Conservation (phyloP, 2,329 filamentous ascomycete genomes). For the Pseudogymnoascus sp. region DNA sequence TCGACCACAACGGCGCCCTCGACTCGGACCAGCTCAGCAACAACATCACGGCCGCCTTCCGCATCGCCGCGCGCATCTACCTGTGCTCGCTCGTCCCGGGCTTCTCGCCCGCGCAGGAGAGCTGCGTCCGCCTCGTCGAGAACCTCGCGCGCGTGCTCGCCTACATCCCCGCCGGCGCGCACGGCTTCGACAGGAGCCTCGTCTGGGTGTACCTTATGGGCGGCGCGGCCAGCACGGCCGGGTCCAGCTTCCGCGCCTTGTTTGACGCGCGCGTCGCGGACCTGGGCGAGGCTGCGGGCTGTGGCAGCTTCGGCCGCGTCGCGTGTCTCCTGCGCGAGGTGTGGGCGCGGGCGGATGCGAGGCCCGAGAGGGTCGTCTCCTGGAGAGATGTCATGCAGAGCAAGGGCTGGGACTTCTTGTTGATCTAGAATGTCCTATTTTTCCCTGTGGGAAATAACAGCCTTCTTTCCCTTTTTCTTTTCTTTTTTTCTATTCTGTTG, state of each 20-base stretch:
- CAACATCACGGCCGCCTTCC: constrained; percentile 87
- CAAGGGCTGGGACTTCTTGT: constrained; percentile 85
- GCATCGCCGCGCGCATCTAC: constrained; percentile 87
- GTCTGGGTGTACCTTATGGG: constrained; percentile 90
- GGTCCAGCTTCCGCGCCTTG: constrained; percentile 67
- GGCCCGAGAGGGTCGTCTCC: constrained; percentile 50
- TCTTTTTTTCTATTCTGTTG: not conserved
- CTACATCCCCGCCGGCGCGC: constrained; percentile 70
- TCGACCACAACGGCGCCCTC: constrained; percentile 63
- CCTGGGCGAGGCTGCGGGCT: constrained; percentile 67
- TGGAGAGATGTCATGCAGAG: constrained; percentile 91
- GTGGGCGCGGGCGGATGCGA: constrained; percentile 64
- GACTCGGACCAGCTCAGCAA: constrained; percentile 74
- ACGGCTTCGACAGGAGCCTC: constrained; percentile 81
- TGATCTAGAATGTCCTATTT: constrained; percentile 52
- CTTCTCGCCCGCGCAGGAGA: constrained; percentile 65
- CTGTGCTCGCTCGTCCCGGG: constrained; percentile 92
- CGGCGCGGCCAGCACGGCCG: constrained; percentile 65
- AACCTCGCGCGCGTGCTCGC: constrained; percentile 70
- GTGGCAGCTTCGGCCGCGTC: constrained; percentile 81
- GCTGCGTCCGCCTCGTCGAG: constrained; percentile 67
- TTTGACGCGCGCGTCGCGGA: constrained; percentile 66
- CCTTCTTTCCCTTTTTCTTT: not conserved
- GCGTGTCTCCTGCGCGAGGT: constrained; percentile 70
- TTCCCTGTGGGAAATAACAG: constrained; percentile 5